These are phyloP conservation scores for Penicillium italicum DNA, from an alignment of 2,329 filamentous ascomycete species.

Conservation along the genomic window DNA sequence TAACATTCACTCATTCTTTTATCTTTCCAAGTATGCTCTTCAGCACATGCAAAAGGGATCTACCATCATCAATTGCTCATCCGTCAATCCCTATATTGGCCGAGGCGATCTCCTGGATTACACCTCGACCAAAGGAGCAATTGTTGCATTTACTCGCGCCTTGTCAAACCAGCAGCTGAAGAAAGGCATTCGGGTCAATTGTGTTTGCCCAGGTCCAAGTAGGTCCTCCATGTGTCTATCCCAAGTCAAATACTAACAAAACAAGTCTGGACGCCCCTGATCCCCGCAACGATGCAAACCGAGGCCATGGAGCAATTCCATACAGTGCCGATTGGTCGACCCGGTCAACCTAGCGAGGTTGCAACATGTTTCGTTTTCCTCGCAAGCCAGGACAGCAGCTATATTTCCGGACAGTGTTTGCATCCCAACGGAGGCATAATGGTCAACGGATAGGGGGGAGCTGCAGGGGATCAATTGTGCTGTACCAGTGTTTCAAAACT, in stretches of 20 bases:
- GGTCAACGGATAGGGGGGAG: conserved; percentile 46
- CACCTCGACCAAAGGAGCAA: conserved; percentile 69
- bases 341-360: conserved; percentile 76
- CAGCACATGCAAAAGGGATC: conserved; percentile 71
- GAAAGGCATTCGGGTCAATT: conserved; percentile 72
- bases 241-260: conserved; percentile 1
- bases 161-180: conserved; percentile 70
- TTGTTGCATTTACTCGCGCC: conserved; percentile 73
- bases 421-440: conserved; percentile 61
- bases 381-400: conserved; percentile 68
- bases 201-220: conserved; percentile 69
- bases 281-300: conserved; percentile 68
- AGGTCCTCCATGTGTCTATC: conserved; percentile 11
- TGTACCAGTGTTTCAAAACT: not conserved
- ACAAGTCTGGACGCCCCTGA: conserved; percentile 69
- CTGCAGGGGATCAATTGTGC: not conserved
- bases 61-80: conserved; percentile 81
- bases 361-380: conserved; percentile 79
- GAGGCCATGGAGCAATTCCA: conserved; percentile 69
- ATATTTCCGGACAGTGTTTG: conserved; percentile 69
- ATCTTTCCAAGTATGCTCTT: conserved; percentile 71
- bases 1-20: conserved; percentile 81
- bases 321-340: conserved; percentile 69
- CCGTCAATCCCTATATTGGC: conserved; percentile 78
- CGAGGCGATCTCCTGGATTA: conserved; percentile 78